Conservation (phyloP, 352 stramenopile species). For the Globisporangium nodosum region DNA sequence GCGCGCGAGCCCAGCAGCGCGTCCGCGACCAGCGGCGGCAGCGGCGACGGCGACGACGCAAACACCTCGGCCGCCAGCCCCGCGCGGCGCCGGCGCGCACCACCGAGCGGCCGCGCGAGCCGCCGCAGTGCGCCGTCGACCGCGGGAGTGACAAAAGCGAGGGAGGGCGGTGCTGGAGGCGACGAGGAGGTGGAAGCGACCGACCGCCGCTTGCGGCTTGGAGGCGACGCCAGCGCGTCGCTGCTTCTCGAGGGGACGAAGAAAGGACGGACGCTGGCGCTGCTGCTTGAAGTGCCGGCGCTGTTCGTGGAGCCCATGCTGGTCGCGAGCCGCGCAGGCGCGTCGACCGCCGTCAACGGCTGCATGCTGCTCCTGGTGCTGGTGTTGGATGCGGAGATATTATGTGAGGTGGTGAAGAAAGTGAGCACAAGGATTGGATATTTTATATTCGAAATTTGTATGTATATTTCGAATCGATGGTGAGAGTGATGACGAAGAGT, state of each 20-base stretch:
- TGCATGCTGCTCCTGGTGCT: background rate
- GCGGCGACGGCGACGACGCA: background rate
- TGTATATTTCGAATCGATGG: too few relatives aligned
- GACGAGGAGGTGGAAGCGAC: background rate
- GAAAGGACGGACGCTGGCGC: too few relatives aligned
- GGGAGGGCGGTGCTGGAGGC: background rate
- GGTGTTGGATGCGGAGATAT: background rate
- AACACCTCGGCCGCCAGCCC: background rate
- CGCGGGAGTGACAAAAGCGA: background rate
- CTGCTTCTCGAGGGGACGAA: background rate
- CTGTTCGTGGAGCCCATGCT: background rate
- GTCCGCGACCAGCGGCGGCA: constrained; percentile 4
- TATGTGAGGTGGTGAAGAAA: too few relatives aligned
- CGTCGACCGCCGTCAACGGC: background rate
- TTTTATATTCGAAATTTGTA: too few relatives aligned
- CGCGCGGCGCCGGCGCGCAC: background rate
- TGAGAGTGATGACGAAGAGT: too few relatives aligned
- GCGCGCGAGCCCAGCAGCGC: constrained; percentile 5
- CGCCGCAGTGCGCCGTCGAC: background rate
- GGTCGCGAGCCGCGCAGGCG: background rate
- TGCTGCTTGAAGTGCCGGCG: too few relatives aligned
- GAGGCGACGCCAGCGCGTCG: background rate
- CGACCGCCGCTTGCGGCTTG: background rate
- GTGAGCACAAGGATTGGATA: too few relatives aligned
- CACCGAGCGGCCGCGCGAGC: background rate